Conservation (phyloP, 352 stramenopile genomes). For the Ophiocytium majus region DNA sequence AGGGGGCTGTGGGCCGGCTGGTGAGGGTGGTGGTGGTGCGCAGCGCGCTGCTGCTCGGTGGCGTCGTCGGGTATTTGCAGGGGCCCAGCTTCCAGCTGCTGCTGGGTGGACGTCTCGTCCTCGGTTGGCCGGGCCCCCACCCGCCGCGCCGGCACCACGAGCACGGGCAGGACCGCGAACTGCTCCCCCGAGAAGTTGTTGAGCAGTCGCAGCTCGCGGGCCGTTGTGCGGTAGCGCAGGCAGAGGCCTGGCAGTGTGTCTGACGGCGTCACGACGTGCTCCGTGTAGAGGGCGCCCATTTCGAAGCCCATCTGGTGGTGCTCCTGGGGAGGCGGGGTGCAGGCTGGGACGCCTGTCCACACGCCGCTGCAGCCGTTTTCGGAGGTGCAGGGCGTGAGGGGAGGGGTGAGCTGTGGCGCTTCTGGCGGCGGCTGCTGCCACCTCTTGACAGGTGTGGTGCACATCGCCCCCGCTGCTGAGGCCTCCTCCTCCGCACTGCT, state of each 20-base stretch:
- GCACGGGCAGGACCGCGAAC: neutral
- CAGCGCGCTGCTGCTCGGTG: neutral
- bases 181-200: constrained; percentile 10
- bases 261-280: neutral
- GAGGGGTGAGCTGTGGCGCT: neutral
- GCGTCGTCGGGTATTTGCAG: neutral
- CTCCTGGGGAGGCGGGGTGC: too few species aligned
- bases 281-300: neutral
- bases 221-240: constrained; percentile 10
- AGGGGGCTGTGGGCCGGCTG: neutral
- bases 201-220: neutral
- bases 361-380: neutral
- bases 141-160: neutral
- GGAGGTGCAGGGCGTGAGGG: neutral
- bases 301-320: neutral
- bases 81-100: neutral
- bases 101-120: neutral
- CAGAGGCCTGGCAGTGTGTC: constrained; percentile 3
- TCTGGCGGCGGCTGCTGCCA: too few species aligned
- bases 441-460: too few species aligned
- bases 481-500: too few species aligned
- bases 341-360: too few species aligned
- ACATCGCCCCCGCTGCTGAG: too few species aligned
- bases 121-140: too few species aligned
- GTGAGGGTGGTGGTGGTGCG: too few species aligned